phyloP scores from a whole-genome alignment of 1,284 basidiomycete species.

The Sporisorium graminicola region DNA sequence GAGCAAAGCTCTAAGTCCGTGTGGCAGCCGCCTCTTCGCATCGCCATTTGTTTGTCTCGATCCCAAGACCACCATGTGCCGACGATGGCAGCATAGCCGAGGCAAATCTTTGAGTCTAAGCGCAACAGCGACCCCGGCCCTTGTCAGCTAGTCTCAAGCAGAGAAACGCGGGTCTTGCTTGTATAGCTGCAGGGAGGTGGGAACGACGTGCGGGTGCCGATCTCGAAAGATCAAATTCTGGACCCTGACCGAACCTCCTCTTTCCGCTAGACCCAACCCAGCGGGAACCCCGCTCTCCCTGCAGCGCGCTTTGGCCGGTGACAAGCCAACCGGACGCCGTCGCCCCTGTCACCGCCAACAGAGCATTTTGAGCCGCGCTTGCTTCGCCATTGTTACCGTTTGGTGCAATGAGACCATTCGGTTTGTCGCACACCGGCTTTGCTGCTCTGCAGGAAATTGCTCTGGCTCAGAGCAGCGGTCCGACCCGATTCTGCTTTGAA shows the following conservation, averaged over 20 bases:
- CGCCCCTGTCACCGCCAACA: neutral
- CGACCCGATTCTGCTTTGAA: too few relatives aligned
- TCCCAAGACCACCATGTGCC: neutral
- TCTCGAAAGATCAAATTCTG: conserved; percentile 19
- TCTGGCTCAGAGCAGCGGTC: too few relatives aligned
- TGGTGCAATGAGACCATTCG: too few relatives aligned
- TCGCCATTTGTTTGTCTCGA: neutral
- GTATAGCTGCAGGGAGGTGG: neutral
- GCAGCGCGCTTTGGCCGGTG: neutral
- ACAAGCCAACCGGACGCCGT: neutral
- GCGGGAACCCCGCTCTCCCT: neutral
- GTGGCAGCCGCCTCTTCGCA: neutral
- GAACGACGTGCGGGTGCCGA: conserved; percentile 11
- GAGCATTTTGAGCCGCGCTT: too few relatives aligned
- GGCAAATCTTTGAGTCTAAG: too few relatives aligned
- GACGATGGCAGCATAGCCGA: neutral
- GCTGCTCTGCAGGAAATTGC: too few relatives aligned
- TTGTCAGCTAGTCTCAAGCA: neutral
- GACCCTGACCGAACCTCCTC: conserved; percentile 8
- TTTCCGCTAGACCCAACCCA: neutral
- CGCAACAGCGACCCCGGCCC: too few relatives aligned
- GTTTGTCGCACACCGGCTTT: too few relatives aligned
- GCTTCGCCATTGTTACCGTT: too few relatives aligned
- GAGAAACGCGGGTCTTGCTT: too few relatives aligned
- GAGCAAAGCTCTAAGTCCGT: neutral